Base-by-base conservation (phyloP, 257 asterid genomes). In the Forsythia viridissima region DNA sequence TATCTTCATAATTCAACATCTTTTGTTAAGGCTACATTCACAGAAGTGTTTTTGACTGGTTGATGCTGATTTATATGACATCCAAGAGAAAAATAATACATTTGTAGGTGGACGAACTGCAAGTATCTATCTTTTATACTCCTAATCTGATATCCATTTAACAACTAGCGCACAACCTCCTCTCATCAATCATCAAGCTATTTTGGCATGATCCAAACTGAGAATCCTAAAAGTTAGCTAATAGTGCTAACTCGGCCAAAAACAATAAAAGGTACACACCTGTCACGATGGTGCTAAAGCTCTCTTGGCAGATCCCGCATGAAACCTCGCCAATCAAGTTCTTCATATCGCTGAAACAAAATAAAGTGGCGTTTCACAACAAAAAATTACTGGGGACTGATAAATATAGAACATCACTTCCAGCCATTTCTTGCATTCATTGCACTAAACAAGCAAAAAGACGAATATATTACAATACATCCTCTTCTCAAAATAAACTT, bases 291-390 rank as follows among this genome's bases (percentile, higher is more conserved):
- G 96, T 95, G 90, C 98, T 95, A 84, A 88, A 95, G 90, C 92
- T 92, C 87, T 95, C 99, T 83, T 92, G 92, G 81, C 99, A 95
- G 51, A 95, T 95, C 82, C 87, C 65, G 73, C 98, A 95, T 1
- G 81, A 74, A 59, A 91, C 99, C 82, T 92, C 97, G 16, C 99
- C 98, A 76, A 89, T 87, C 89, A 88, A 82, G 89, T 88, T 87
- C 87, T 95, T 93, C 97, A 91, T 90, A 80, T 95, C 97, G 77
- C 98, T 94, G 91, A 61, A 87, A 86, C 55, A 59, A 70, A 12
- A 39, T 65, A 85, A 70, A 52, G 72, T 42, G 8, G 57, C 15
- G 16, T 13, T 44, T 72, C 41, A 71, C 72, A 41, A n/a, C 66
- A n/a, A n/a, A 57, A 59, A 9, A 21, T 59, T 59, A 3, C 37